Evolutionary conservation across 2,329 filamentous ascomycete genomes (phyloP).

Genomic region (Penicillium sp.): DNA sequence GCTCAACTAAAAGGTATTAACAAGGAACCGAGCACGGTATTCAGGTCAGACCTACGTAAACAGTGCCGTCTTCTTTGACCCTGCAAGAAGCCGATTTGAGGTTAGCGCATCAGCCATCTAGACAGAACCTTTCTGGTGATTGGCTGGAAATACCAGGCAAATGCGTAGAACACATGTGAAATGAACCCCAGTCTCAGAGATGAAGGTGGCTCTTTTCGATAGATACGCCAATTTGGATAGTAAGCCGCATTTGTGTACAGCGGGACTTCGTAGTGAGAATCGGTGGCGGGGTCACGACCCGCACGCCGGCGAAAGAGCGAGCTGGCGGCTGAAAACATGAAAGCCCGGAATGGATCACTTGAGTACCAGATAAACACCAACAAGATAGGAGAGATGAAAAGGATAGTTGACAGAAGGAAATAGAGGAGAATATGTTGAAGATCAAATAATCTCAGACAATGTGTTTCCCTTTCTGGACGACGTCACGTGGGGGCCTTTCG

Average conservation of each 20-base stretch:
- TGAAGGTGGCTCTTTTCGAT: conserved; percentile 71
- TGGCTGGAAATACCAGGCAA: conserved; percentile 58
- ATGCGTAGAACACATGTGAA: conserved; percentile 81
- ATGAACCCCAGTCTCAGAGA: conserved; percentile 74
- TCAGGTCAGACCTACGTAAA: conserved; percentile 64
- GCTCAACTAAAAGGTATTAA: conserved; percentile 59
- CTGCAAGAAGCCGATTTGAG: conserved; percentile 42
- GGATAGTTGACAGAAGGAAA: not conserved
- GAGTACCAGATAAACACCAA: not conserved
- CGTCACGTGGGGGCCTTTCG: conserved; percentile 20
- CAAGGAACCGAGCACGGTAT: not conserved
- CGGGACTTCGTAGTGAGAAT: conserved; percentile 35
- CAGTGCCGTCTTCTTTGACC: conserved; percentile 69
- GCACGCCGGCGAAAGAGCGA: conserved; percentile 21
- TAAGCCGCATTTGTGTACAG: conserved; percentile 71
- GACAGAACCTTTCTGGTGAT: conserved; percentile 13
- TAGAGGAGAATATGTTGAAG: not conserved
- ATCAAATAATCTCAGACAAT: not conserved
- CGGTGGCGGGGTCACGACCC: conserved; percentile 18
- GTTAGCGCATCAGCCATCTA: conserved; percentile 27
- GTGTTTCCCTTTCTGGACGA: conserved; percentile 22
- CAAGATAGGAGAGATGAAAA: not conserved
- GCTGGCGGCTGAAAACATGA: conserved; percentile 23
- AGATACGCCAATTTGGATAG: conserved; percentile 78
- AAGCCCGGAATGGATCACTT: not conserved